Conservation (phyloP, 2,329 filamentous ascomycete genomes). For the Aspergillus latus region DNA sequence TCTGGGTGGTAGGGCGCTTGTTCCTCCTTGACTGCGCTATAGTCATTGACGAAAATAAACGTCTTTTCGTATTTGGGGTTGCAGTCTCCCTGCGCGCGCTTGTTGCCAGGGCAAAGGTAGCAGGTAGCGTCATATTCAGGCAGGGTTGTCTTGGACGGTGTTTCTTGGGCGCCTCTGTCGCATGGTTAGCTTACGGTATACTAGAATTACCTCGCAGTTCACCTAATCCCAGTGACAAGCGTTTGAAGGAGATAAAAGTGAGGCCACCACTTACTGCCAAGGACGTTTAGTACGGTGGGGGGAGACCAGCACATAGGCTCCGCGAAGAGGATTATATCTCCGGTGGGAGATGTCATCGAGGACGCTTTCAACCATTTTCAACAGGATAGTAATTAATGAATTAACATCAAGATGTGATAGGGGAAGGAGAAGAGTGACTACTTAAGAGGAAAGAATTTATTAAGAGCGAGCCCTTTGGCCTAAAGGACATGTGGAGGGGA, state of each 20-base stretch:
- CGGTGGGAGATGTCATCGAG: conserved; percentile 96
- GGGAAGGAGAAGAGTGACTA: neutral
- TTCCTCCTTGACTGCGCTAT: conserved; percentile 91
- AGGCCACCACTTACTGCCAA: conserved; percentile 74
- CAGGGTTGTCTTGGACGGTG: conserved; percentile 64
- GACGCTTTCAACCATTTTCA: conserved; percentile 68
- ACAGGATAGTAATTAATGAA: neutral
- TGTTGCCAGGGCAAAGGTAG: conserved; percentile 91
- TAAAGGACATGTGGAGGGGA: conserved; percentile 2
- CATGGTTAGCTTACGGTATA: neutral
- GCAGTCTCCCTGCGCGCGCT: conserved; percentile 77
- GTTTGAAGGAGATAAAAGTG: neutral
- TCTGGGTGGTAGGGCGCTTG: conserved; percentile 72
- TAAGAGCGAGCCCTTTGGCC: neutral
- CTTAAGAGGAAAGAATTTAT: conserved; percentile 2
- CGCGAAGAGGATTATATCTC: conserved; percentile 86
- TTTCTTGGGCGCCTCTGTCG: conserved; percentile 73
- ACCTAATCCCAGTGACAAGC: neutral
- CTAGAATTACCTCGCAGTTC: neutral
- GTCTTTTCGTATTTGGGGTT: conserved; percentile 87
- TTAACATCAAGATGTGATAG: neutral
- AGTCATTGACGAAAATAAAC: conserved; percentile 96
- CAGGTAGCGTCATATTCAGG: conserved; percentile 88
- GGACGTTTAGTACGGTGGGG: conserved; percentile 95
- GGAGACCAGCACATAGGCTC: conserved; percentile 90